phyloP scores from a whole-genome alignment of 371 early-diverging fungal species.

The Zychaea mexicana region DNA sequence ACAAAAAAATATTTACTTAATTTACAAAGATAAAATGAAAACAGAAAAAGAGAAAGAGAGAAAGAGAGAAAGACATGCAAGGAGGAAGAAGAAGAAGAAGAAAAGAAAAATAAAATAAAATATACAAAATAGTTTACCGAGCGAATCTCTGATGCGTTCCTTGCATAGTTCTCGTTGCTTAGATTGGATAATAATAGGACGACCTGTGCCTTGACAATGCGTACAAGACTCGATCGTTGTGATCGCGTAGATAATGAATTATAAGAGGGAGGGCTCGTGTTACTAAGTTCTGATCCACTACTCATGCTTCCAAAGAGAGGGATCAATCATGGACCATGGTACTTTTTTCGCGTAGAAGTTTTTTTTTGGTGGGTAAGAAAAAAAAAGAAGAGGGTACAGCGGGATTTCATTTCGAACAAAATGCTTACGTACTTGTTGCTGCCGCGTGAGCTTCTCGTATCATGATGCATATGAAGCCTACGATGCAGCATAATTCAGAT shows the following conservation, averaged over 20 bases:
- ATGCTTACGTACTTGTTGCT: too few relatives aligned
- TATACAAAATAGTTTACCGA: slow-evolving; percentile 37
- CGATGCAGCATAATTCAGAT: too few relatives aligned
- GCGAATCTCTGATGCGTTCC: slow-evolving; percentile 53
- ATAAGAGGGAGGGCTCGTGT: slow-evolving; percentile 26
- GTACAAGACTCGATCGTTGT: slow-evolving; percentile 51
- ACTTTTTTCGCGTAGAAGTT: neutral
- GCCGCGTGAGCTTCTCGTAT: too few relatives aligned
- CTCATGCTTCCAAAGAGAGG: slow-evolving; percentile 30
- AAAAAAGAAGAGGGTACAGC: neutral
- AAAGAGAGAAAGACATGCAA: neutral
- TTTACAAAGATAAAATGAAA: neutral
- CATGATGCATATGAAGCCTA: too few relatives aligned
- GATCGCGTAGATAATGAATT: slow-evolving; percentile 27
- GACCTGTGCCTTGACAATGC: slow-evolving; percentile 67
- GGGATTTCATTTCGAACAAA: neutral
- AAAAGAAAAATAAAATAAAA: neutral
- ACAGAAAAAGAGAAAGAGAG: neutral
- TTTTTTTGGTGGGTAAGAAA: neutral
- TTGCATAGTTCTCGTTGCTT: slow-evolving; percentile 52
- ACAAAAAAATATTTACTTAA: neutral
- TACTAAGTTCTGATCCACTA: slow-evolving; percentile 33
- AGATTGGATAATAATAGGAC: slow-evolving; percentile 55
- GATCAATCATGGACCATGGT: slow-evolving; percentile 4
- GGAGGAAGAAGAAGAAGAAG: neutral